These are phyloP conservation scores for Lyophyllum shimeji DNA, from an alignment of 768 basidiomycete species.

Conservation along the genomic window DNA sequence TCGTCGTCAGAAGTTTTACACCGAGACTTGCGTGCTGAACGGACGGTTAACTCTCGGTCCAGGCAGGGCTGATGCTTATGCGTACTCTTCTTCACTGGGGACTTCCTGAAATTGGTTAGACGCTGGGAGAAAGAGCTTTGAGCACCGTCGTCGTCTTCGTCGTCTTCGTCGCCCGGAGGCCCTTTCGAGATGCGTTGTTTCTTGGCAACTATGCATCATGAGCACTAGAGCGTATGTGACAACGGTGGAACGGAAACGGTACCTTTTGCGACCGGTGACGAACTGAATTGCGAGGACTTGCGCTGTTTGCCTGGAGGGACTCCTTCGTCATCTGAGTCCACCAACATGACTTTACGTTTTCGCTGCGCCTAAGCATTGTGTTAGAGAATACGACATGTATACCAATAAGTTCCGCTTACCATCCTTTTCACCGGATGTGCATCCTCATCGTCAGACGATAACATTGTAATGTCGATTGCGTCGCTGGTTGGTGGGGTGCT, in stretches of 20 bases:
- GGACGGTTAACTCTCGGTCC: not conserved
- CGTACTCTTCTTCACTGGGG: conserved; percentile 54
- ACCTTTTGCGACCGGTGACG: conserved; percentile 42
- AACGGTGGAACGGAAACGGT: not conserved
- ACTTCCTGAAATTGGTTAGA: conserved; percentile 66
- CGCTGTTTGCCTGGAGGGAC: conserved; percentile 22
- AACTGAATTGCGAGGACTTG: conserved; percentile 28
- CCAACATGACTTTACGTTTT: conserved; percentile 70
- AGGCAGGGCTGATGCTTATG: conserved; percentile 1
- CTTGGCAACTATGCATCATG: conserved; percentile 44
- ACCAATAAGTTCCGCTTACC: conserved; percentile 4
- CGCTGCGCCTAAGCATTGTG: conserved; percentile 30
- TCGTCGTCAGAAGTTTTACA: conserved; percentile 54
- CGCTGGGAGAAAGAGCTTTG: conserved; percentile 53
- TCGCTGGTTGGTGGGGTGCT: conserved; percentile 81
- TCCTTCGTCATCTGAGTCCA: conserved; percentile 72
- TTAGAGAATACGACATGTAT: not conserved
- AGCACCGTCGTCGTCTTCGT: conserved; percentile 43
- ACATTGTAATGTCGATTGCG: conserved; percentile 74
- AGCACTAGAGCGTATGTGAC: not conserved
- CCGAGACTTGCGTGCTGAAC: conserved; percentile 40
- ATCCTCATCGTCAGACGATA: conserved; percentile 50
- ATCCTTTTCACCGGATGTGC: conserved; percentile 22
- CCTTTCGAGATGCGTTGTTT: conserved; percentile 57
- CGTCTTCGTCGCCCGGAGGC: conserved; percentile 50